Evolutionary conservation across 192 early-diverging fungal genomes (phyloP).

Genomic region (Thamnidium elegans): DNA sequence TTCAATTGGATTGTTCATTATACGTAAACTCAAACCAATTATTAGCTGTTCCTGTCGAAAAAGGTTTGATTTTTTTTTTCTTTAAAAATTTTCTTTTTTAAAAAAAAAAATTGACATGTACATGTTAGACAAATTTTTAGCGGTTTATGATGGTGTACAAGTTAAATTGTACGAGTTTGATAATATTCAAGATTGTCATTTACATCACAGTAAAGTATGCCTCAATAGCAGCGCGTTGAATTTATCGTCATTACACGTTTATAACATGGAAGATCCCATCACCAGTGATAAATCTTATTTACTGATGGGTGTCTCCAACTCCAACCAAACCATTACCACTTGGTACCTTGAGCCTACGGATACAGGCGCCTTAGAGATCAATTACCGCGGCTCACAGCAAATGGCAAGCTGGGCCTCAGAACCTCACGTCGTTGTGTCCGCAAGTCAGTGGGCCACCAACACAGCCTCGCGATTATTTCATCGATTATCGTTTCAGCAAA

Average conservation of each 20-base stretch:
- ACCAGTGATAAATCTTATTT: background rate
- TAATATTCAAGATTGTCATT: conserved; percentile 17
- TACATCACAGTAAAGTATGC: conserved; percentile 17
- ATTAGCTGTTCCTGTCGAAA: conserved; percentile 23
- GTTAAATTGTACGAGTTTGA: conserved; percentile 24
- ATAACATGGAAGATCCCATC: conserved; percentile 1
- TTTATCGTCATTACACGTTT: conserved; percentile 22
- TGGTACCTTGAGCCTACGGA: conserved; percentile 7
- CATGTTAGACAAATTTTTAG: conserved; percentile 18
- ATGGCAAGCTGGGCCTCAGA: conserved; percentile 3
- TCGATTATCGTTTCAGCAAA: background rate
- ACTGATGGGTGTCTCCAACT: conserved; percentile 18
- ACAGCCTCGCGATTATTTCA: conserved; percentile 14
- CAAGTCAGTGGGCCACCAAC: conserved; percentile 10
- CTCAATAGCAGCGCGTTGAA: background rate
- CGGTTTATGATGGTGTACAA: conserved; percentile 27
- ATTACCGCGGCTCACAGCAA: background rate
- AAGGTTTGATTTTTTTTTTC: conserved; percentile 7
- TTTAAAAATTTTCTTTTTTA: background rate
- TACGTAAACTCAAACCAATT: background rate
- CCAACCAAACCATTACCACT: background rate
- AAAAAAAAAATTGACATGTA: background rate
- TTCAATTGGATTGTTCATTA: conserved; percentile 22
- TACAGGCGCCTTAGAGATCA: background rate
- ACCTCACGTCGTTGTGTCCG: background rate